Base-by-base conservation (phyloP, 495 filamentous ascomycete genomes). In the Penicillium egyptiacum region DNA sequence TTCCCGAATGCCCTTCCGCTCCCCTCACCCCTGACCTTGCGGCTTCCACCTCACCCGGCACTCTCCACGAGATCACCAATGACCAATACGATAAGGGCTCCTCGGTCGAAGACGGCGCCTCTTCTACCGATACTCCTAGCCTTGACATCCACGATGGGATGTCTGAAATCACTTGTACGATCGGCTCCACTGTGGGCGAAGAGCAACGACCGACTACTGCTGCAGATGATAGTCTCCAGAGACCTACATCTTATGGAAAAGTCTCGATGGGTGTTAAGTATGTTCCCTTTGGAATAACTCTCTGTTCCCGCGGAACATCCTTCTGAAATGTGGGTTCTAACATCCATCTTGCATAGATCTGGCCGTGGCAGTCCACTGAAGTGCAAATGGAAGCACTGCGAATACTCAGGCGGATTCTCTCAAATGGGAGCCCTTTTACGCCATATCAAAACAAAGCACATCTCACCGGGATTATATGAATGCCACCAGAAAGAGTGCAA, bases 391-490 rank as follows among this genome's bases (percentile, higher is more conserved):
- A 26, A 53, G 33, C 56, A 53, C 12, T 67, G 62, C 43, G 39
- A 30, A n/a, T 61, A 59, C 26, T 42, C 50, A 3, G 54, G 62
- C 3, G 26, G 28, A 19, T 68, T 65, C 14, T 55, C 50, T 2
- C 46, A 57, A 16, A 56, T 58, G 47, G 51, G 54, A 4, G 53
- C 58, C 28, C 57, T 68, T 0, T 39, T 53, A 42, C 62, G 65
- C 23, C 65, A 68, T 37, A 43, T 65, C 17, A 57, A 57, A 5
- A 44, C 55, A 12, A 60, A 49, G 2, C 65, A 68, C 40, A 50
- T 67, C 9, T 44, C 58, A 4, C 62, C 61, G 0, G 46, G 48
- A 3, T 33, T 55, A 11, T 62, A 46, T 11, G 30, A 56, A 33
- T 67, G 62, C 22, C 51, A 50, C 17, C 22, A 45, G 19, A 8